phyloP scores from a whole-genome alignment of 1,139 yeast genomes.

The Tardiomyces depauwii region DNA sequence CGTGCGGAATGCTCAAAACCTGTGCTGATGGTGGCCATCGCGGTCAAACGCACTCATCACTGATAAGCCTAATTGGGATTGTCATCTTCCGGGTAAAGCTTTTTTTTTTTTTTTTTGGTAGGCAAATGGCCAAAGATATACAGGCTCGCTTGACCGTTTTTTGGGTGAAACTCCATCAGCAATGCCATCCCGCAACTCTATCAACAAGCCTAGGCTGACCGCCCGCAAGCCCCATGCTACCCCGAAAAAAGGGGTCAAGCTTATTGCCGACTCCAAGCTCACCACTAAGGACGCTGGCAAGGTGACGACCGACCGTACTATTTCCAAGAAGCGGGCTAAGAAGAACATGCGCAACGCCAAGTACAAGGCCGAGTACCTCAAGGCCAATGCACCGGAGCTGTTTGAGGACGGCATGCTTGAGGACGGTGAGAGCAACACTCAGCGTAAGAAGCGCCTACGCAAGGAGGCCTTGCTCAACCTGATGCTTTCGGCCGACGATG shows the following conservation, averaged over 20 bases:
- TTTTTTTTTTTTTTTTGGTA: too few species aligned
- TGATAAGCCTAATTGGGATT: too few species aligned
- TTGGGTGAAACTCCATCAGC: too few species aligned
- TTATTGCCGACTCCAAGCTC: slow-evolving; percentile 30
- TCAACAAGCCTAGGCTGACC: slow-evolving; percentile 68
- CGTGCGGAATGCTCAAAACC: too few species aligned
- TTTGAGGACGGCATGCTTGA: slow-evolving; percentile 30
- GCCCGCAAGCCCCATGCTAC: slow-evolving; percentile 31
- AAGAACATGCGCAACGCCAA: slow-evolving; percentile 73
- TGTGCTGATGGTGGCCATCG: too few species aligned
- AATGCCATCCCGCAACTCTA: slow-evolving; percentile 73
- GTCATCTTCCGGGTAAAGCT: too few species aligned
- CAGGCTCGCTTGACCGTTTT: too few species aligned
- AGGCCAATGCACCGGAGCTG: slow-evolving; percentile 3
- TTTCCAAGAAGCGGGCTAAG: slow-evolving; percentile 72
- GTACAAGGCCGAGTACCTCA: slow-evolving; percentile 30
- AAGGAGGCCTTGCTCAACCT: slow-evolving; percentile 14
- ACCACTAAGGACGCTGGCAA: slow-evolving; percentile 50
- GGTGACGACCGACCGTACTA: slow-evolving; percentile 33
- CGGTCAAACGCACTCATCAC: too few species aligned
- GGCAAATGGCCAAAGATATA: too few species aligned
- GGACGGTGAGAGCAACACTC: slow-evolving; percentile 29
- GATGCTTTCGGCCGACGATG: slow-evolving; percentile 55
- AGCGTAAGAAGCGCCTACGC: slow-evolving; percentile 21
- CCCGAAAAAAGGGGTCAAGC: slow-evolving; percentile 7